Evolutionary conservation across 225 moss, liverwort and hornwort species (phyloP), one percentile per base, ranked within the genome.

Genomic region (Anthoceros angustus): DNA sequence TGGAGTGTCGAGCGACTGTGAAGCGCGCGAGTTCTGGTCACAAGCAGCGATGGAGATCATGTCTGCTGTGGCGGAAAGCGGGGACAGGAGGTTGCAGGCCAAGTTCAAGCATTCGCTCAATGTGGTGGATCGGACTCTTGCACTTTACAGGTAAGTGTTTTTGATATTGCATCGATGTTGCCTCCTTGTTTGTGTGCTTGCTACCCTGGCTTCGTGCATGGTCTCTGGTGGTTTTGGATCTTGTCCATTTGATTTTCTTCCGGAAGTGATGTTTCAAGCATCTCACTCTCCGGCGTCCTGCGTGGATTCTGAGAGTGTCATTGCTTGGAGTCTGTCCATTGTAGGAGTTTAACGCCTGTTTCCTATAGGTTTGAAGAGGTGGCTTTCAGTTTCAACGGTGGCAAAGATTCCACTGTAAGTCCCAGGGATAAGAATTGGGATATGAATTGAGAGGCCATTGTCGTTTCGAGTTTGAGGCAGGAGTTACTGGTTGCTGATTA

Each of bases 361-460:
- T 18, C 41, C 5, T 38, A 50, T 68, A 76, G 76, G 69, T 73
- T 73, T 71, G 77, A 77, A 61, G 77, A 77, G 68, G 77, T 74
- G 41, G 77, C 77, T 10, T 77, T 77, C 64, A 77, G 77, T 43
- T 77, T 77, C 70, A 77, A 77, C 64, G 77, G 77, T 43, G 77
- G 77, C 20, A 77, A 77, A 42, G 77, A 77, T 50, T 77, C 77
- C 24, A 77, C 77, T 66, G 77, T 76, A 61, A 25, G 76, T 69
- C 40, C 12, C 20, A 3, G 6, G 55, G n/a, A 55, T 20, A 46
- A 46, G n/a, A 55, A 23, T 23, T 55, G n/a, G 23, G 7, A 7
- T 15, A 48, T 32, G 32, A 16, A 38, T 48, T 42, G 24, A 32
- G 32, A 4, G 32, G 32, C 32, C 32, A 32, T 32, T 4, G 32